phyloP scores from a whole-genome alignment of 768 basidiomycete species.

The Russula abietina region DNA sequence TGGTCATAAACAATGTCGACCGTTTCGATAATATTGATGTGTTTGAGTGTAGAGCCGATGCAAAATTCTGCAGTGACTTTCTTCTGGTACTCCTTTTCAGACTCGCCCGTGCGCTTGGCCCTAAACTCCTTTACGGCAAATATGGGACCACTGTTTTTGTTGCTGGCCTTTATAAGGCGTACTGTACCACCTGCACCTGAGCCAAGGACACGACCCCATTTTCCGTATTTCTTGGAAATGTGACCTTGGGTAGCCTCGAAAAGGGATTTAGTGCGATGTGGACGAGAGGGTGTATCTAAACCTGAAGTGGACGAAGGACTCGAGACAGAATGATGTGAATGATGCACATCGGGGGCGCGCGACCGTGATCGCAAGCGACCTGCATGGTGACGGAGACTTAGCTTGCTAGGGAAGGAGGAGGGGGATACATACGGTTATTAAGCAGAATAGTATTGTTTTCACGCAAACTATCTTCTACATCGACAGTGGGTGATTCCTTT shows the following conservation, averaged over 20 bases:
- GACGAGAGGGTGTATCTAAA: conserved; percentile 17
- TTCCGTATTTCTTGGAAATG: conserved; percentile 97
- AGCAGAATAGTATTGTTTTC: too few relatives aligned
- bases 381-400: too few relatives aligned
- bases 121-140: conserved; percentile 98
- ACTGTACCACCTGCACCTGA: conserved; percentile 99
- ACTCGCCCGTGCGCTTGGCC: conserved; percentile 81
- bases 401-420: too few relatives aligned
- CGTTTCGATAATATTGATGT: conserved; percentile 94
- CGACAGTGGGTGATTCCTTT: too few relatives aligned
- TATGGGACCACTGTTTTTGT: conserved; percentile 74
- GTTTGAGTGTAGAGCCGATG: conserved; percentile 89
- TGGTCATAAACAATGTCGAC: conserved; percentile 97
- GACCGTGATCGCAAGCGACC: conserved; percentile 8
- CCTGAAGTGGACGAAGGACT: conserved; percentile 12
- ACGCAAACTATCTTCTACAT: too few relatives aligned
- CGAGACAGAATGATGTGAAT: conserved; percentile 12
- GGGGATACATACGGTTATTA: too few relatives aligned
- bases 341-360: conserved; percentile 2
- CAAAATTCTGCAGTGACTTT: conserved; percentile 99
- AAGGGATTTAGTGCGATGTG: conserved; percentile 51
- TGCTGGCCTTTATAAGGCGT: conserved; percentile 81
- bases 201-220: conserved; percentile 94
- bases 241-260: conserved; percentile 84
- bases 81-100: conserved; percentile 97